Conservation (phyloP, 176 grass and related monocot species). For the Elymus sibiricus region DNA sequence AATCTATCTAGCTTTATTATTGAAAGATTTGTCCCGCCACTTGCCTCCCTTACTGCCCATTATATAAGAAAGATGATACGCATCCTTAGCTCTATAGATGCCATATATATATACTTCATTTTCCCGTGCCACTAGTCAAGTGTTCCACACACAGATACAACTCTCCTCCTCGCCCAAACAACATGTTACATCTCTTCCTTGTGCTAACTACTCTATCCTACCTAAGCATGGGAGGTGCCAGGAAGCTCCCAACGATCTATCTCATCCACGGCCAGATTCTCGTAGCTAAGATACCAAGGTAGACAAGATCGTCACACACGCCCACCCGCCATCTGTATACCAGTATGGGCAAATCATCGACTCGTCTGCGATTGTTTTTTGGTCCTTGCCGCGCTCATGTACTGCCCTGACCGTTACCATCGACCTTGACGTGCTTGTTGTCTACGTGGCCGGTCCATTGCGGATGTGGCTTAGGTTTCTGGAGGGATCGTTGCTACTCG, state of each 20-base stretch:
- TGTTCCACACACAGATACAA: no score
- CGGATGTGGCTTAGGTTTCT: no score
- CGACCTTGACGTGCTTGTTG: no score
- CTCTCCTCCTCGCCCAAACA: neutral
- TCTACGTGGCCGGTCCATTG: rapidly evolving
- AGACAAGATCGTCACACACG: neutral
- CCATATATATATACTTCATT: neutral
- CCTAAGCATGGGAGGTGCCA: neutral
- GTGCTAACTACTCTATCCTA: neutral
- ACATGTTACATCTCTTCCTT: neutral
- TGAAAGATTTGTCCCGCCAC: neutral
- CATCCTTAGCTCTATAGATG: neutral
- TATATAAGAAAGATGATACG: neutral
- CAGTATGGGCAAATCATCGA: rapidly evolving
- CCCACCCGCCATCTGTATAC: neutral
- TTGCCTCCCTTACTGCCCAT: neutral
- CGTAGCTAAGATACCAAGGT: neutral
- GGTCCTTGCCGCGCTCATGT: neutral
- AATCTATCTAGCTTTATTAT: neutral
- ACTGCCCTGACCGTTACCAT: neutral
- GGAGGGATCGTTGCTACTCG: no score
- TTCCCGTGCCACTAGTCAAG: no score
- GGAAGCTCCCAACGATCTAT: neutral
- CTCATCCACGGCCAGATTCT: neutral
- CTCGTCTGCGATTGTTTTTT: neutral